A percentile compares a stretch with the other conserved stretches of the same genome.
Evolutionary conservation across 2,329 filamentous ascomycete genomes (phyloP).

Genomic region (Hypoxylon sp.): DNA sequence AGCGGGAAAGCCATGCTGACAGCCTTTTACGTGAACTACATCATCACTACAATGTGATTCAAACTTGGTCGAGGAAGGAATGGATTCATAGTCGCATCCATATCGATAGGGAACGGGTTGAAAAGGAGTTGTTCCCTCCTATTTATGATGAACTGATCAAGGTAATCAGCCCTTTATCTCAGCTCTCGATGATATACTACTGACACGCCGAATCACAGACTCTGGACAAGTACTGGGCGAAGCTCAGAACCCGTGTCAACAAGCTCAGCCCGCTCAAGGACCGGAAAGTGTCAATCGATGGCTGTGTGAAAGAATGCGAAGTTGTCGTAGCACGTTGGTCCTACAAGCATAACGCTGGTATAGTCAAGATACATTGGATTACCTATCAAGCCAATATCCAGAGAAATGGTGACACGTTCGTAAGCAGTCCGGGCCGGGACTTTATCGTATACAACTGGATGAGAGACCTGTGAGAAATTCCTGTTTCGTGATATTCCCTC

Average conservation of each 20-base stretch:
- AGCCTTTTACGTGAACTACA: conserved; percentile 1
- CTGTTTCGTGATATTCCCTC: neutral
- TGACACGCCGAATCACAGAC: neutral
- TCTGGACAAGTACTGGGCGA: neutral
- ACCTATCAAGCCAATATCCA: conserved; percentile 13
- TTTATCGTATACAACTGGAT: conserved; percentile 8
- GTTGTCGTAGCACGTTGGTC: neutral
- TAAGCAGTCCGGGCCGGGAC: neutral
- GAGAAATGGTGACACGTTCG: neutral
- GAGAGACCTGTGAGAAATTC: neutral
- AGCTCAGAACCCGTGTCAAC: neutral
- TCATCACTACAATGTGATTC: neutral
- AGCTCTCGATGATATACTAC: neutral
- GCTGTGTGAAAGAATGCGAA: neutral
- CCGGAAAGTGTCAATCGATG: neutral
- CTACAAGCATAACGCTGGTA: neutral
- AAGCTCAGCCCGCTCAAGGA: neutral
- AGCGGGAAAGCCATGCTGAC: conserved; percentile 8
- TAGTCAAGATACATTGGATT: neutral
- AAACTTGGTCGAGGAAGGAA: conserved; percentile 6
- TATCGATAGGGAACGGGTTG: neutral
- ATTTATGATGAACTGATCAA: neutral
- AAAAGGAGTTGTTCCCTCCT: neutral
- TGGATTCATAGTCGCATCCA: neutral
- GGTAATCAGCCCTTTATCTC: neutral